These are phyloP conservation scores for Byssoonygena ceratinophila DNA, from an alignment of 2,329 filamentous ascomycete genomes.

Conservation along the genomic window DNA sequence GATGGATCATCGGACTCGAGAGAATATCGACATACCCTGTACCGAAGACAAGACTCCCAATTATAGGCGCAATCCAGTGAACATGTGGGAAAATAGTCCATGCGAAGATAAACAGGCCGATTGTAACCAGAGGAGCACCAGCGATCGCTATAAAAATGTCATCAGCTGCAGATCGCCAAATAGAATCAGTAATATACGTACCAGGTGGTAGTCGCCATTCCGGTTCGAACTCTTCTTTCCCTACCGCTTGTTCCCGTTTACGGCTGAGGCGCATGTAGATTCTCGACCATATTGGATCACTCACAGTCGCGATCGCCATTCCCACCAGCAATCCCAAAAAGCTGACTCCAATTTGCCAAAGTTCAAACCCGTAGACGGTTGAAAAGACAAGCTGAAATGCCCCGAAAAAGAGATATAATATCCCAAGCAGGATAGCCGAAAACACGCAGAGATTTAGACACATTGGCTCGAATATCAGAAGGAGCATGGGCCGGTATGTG, in stretches of 20 bases:
- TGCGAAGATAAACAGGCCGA: conserved; percentile 78
- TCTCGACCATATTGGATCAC: conserved; percentile 39
- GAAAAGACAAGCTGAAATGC: conserved; percentile 73
- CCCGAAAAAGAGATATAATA: conserved; percentile 84
- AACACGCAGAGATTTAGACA: conserved; percentile 70
- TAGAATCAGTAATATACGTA: conserved; percentile 31
- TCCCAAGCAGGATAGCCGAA: conserved; percentile 73
- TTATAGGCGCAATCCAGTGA: conserved; percentile 66
- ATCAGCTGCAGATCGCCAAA: conserved; percentile 8
- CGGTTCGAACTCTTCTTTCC: conserved; percentile 54
- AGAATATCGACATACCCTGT: conserved; percentile 45
- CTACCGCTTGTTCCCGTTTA: conserved; percentile 27
- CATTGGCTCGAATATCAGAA: conserved; percentile 77
- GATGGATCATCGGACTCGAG: conserved; percentile 1
- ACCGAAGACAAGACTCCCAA: conserved; percentile 62
- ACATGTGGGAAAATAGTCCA: conserved; percentile 67
- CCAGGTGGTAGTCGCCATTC: conserved; percentile 72
- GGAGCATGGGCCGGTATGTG: conserved; percentile 59
- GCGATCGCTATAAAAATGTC: conserved; percentile 41
- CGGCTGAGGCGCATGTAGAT: conserved; percentile 35
- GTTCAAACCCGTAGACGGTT: conserved; percentile 61
- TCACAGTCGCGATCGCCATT: conserved; percentile 37
- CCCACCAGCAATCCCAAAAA: conserved; percentile 52
- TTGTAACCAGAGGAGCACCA: conserved; percentile 66
- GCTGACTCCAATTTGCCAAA: conserved; percentile 68